Evolutionary conservation across 257 asterid species (phyloP), one percentile per base, ranked within the genome.

Genomic region (Oldenlandia corymbosa): DNA sequence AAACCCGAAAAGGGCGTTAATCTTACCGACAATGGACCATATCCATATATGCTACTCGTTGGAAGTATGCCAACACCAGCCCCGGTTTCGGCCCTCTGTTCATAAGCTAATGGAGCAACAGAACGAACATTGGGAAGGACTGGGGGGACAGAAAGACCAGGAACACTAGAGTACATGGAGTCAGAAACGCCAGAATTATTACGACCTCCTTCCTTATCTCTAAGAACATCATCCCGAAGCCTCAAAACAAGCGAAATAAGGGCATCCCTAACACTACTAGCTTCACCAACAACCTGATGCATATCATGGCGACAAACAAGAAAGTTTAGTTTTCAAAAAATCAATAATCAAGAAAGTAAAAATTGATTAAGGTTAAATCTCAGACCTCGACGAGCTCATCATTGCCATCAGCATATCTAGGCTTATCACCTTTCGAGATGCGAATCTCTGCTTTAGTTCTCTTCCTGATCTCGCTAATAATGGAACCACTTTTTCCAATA

Each of bases 361-460:
- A 60, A 37, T 36, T 10, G 65, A 24, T 32, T 4, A 14, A 50
- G 46, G 58, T 2, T 21, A 36, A 34, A 30, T 21, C 24, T 28
- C 64, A 62, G 26, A 89, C 99, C 96, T 92, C 99, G 74, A 92
- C 87, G 54, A 89, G 88, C 76, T 92, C 99, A 68, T 87, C 99
- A 64, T 54, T 71, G 60, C 76, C 81, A 73, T 76, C 81, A 17
- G 91, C 95, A 71, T 76, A 87, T 67, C 68, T 85, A 36, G 99
- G 97, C 80, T 75, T 92, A 36, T 83, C 83, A 55, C 89, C 82
- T 82, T 92, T 89, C 49, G 99, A 92, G 80, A 92, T 92, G 8
- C 85, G 84, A 59, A 92, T 77, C 51, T 87, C 93, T 21, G 97
- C 95, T 73, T 64, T 85, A 73, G 94, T 85, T 82, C 95, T 85